Evolutionary conservation across 2,329 filamentous ascomycete species (phyloP).

Genomic region (Dactylellina cionopaga): DNA sequence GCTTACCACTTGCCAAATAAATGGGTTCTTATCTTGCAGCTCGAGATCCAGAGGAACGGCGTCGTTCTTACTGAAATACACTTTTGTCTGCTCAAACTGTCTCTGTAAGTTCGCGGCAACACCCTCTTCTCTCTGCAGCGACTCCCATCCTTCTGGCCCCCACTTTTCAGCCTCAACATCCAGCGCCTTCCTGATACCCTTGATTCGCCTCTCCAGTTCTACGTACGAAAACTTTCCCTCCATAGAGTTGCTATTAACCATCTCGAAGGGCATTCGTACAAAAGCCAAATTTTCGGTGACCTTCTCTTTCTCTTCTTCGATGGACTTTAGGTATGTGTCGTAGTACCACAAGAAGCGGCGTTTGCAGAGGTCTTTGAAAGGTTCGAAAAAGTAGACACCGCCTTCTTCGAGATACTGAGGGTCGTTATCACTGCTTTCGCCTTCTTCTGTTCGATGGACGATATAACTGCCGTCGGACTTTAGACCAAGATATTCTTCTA

Average conservation of each 20-base stretch:
- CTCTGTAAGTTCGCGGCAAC: constrained; percentile 83
- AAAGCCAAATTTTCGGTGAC: constrained; percentile 74
- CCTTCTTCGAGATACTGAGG: constrained; percentile 40
- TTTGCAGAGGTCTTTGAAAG: constrained; percentile 90
- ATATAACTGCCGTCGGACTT: constrained; percentile 64
- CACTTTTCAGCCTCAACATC: constrained; percentile 77
- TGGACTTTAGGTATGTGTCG: constrained; percentile 79
- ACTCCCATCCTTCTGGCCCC: constrained; percentile 73
- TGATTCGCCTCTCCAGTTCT: constrained; percentile 75
- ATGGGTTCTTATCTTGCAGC: constrained; percentile 83
- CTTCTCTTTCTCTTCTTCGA: constrained; percentile 72
- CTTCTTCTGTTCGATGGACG: constrained; percentile 57
- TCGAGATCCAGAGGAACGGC: constrained; percentile 78
- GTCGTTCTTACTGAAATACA: constrained; percentile 76
- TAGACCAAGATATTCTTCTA: constrained; percentile 81
- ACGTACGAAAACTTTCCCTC: constrained; percentile 84
- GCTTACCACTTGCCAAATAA: constrained; percentile 72
- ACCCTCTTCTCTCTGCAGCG: constrained; percentile 73
- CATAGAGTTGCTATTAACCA: constrained; percentile 75
- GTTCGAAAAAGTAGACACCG: constrained; percentile 70
- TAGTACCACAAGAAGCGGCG: constrained; percentile 95
- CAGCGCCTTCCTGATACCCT: constrained; percentile 74
- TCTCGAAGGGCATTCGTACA: constrained; percentile 87
- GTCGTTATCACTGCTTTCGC: constrained; percentile 62
- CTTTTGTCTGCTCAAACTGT: constrained; percentile 83